A percentile compares a stretch with the other conserved stretches of the same genome.
Conservation (phyloP, 2,329 filamentous ascomycete species). For the Fusarium sp. region DNA sequence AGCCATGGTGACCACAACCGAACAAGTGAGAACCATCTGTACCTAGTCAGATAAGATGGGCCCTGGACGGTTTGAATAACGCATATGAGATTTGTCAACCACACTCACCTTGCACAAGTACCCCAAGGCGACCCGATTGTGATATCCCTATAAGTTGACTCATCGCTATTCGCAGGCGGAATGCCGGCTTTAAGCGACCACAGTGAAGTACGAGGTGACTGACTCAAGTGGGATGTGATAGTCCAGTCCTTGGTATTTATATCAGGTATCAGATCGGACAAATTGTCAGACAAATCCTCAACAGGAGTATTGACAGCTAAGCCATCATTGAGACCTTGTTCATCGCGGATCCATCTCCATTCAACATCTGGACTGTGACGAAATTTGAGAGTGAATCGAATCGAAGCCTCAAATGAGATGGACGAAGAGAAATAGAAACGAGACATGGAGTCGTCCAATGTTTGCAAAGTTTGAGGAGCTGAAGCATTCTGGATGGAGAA, state of each 20-base stretch:
- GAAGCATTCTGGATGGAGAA: conserved; percentile 37
- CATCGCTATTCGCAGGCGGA: conserved; percentile 64
- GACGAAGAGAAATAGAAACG: conserved; percentile 66
- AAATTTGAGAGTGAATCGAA: conserved; percentile 79
- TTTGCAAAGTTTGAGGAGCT: conserved; percentile 64
- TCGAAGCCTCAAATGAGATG: conserved; percentile 59
- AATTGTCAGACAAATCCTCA: conserved; percentile 50
- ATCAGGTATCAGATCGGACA: conserved; percentile 67
- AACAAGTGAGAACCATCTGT: conserved; percentile 83
- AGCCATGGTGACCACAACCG: conserved; percentile 87
- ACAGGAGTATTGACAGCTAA: conserved; percentile 61
- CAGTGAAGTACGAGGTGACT: conserved; percentile 74
- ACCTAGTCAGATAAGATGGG: conserved; percentile 8
- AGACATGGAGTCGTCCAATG: conserved; percentile 33
- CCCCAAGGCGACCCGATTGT: conserved; percentile 72
- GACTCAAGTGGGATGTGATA: conserved; percentile 67
- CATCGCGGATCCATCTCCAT: conserved; percentile 79
- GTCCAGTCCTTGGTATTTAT: conserved; percentile 65
- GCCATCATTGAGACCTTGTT: conserved; percentile 72
- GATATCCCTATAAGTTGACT: conserved; percentile 67
- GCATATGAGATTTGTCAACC: background rate
- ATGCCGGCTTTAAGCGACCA: conserved; percentile 74
- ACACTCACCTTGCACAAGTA: conserved; percentile 61
- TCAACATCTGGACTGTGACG: conserved; percentile 60
- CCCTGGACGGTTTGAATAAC: background rate